Evolutionary conservation across 805 yeast species (phyloP), one percentile per base, ranked within the genome.

Genomic region (Metschnikowia picachoensis): DNA sequence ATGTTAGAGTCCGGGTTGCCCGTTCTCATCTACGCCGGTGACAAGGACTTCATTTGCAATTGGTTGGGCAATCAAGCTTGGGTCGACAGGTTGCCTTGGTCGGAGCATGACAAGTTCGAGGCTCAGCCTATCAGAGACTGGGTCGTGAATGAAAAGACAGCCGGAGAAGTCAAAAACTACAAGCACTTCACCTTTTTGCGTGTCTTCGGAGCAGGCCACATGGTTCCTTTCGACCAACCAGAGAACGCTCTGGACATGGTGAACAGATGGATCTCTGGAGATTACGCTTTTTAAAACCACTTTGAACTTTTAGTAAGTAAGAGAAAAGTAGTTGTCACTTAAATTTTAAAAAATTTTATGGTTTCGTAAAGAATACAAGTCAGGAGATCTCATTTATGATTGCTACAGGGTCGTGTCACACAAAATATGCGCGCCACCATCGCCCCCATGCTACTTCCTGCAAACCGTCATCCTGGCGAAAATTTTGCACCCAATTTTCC

Each of bases 201-300:
- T 65, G 80, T 91, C 9, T 91, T 74, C 59, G 92, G 82, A 52
- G 97, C 95, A 43, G 97, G 97, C 27, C 97, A 92, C 69, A 90
- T 91, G 97, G 96, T 89, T 51, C 97, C 97, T 14, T 84, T 70
- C 60, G 91, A 91, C 68, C 92, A 86, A 71, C 95, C 97, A 15
- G 82, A 78, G 58, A 75, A 76, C 59, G 71, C 96, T 2, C 73
- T 85, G 52, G 89, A 80, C 46, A 83, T 91, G 90, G 78, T 91
- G 52, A 86, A 88, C 72, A 77, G 85, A 63, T 92, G 97, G 97
- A 68, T 88, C 40, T 55, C 67, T 36, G 95, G 94, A 28, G 85
- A 86, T 62, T 79, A 34, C 28, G 49, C 43, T 5, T 53, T 46
- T 30, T 49, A 43, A 29, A 13, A 82, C 89, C 17, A 61, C 90